A percentile compares a stretch with the other conserved stretches of the same genome.
Conservation (phyloP, 495 filamentous ascomycete species). For the Trichoderma orchidacearum region DNA sequence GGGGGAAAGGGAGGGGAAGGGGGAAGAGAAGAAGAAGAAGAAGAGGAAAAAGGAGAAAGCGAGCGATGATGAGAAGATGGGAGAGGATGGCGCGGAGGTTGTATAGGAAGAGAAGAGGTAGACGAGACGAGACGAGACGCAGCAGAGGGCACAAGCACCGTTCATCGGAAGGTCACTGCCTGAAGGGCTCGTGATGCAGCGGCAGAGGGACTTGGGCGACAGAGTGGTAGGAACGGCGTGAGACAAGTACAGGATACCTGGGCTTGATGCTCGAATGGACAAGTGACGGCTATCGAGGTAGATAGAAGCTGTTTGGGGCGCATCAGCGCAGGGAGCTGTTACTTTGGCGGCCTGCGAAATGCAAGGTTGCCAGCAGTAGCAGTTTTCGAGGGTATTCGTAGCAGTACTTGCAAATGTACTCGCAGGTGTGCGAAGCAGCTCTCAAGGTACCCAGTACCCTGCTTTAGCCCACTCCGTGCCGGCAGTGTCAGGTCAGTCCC, state of each 20-base stretch:
- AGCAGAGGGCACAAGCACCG: neutral
- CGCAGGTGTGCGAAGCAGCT: no score
- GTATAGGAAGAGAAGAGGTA: conserved; percentile 6
- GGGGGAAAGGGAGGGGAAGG: conserved; percentile 4
- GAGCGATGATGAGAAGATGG: conserved; percentile 7
- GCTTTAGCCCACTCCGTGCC: no score
- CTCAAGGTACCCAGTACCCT: no score
- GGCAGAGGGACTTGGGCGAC: neutral
- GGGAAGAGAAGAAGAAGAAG: neutral
- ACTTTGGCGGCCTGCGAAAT: no score
- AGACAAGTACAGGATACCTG: neutral
- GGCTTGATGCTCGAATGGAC: no score
- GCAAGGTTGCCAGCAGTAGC: no score
- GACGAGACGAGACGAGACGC: neutral
- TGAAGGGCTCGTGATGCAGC: neutral
- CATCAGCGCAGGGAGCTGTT: neutral
- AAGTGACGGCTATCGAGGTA: no score
- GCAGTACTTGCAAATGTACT: neutral
- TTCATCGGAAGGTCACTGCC: neutral
- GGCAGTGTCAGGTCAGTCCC: neutral
- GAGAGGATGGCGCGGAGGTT: conserved; percentile 1
- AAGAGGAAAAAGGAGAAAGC: neutral
- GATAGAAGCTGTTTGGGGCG: no score
- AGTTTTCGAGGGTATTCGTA: no score
- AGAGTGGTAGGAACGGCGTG: neutral